Conservation (phyloP, 345 rosid species). For the Lenwebbia sp. region DNA sequence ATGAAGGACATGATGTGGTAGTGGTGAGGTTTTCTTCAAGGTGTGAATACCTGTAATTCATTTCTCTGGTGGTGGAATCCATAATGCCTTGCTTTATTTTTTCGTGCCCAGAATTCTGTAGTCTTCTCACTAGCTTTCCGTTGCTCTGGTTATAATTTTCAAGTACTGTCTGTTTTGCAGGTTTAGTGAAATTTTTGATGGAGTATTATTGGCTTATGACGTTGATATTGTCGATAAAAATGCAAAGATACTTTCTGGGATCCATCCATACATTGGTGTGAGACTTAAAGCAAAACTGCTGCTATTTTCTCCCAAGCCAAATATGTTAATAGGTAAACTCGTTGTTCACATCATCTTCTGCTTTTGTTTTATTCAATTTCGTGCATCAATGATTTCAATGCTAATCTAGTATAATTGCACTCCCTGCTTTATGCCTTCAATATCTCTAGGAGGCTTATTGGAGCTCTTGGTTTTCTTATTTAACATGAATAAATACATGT, state of each 20-base stretch:
- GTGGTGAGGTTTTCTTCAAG: neutral
- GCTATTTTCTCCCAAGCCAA: slow-evolving; percentile 65
- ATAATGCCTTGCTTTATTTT: neutral
- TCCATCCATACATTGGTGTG: slow-evolving; percentile 57
- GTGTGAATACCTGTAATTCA: neutral
- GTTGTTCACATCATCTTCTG: neutral
- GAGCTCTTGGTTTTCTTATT: neutral
- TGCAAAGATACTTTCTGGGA: slow-evolving; percentile 53
- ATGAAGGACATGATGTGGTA: neutral
- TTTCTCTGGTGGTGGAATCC: neutral
- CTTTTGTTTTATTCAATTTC: neutral
- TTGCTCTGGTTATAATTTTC: neutral
- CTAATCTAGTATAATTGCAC: neutral
- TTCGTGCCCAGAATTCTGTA: no score
- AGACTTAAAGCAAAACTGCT: slow-evolving; percentile 44
- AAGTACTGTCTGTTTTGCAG: slow-evolving; percentile 15
- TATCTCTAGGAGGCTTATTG: neutral
- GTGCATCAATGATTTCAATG: neutral
- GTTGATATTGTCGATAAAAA: slow-evolving; percentile 25
- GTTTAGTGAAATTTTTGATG: slow-evolving; percentile 55
- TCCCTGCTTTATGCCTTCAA: neutral
- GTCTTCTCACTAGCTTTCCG: neutral
- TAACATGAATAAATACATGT: neutral
- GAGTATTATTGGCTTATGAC: slow-evolving; percentile 69
- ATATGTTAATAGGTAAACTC: slow-evolving; percentile 51